Evolutionary conservation across 2,329 filamentous ascomycete species (phyloP), one percentile per base, ranked within the genome.

Genomic region (Fusarium sp.): DNA sequence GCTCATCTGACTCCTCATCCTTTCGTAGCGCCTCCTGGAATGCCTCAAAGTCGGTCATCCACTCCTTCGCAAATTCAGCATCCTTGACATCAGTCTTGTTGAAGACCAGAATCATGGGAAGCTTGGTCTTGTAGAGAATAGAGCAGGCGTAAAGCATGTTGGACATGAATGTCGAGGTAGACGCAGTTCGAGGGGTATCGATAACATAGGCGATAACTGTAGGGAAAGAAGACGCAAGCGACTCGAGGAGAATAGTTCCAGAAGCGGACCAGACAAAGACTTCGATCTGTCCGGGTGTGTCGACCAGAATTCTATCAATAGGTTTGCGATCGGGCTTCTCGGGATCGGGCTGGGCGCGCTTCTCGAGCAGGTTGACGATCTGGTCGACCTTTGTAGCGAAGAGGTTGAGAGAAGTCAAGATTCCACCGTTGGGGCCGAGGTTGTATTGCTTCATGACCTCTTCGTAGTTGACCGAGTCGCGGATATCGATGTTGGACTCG

Each of bases 361-460:
- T 98, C 83, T 99, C 96, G 4, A 99, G 85, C 12, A 99, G 86
- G 20, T 86, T 86, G 63, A 99, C 89, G 57, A 99, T 93, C 81
- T 99, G 96, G 76, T 99, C 97, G 67, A 99, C 93, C 81, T 99
- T 99, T 60, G 97, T 99, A 43, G 94, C 93, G 80, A 99, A 99
- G 27, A 99, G 88, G 79, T 99, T 99, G 50, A 99, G 84, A 13
- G 93, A 96, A 3, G 97, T 99, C 72, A 99, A 84, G 76, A 99
- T 99, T 48, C 94, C 97, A 55, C 96, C 96, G 83, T 99, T 99
- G 11, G 96, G 96, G 0, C 96, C 96, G 1, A 99, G 88, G 78
- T 98, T 98, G 81, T 98, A 98, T 82, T 98, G 94, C 82, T 95
- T 97, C 97, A 99, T 99, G 70, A 99, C 96, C 82, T 99, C 95